A percentile compares a stretch with the other conserved stretches of the same genome.
These are phyloP conservation scores for Peronospora farinosa DNA, from an alignment of 352 stramenopile species.

Conservation along the genomic window DNA sequence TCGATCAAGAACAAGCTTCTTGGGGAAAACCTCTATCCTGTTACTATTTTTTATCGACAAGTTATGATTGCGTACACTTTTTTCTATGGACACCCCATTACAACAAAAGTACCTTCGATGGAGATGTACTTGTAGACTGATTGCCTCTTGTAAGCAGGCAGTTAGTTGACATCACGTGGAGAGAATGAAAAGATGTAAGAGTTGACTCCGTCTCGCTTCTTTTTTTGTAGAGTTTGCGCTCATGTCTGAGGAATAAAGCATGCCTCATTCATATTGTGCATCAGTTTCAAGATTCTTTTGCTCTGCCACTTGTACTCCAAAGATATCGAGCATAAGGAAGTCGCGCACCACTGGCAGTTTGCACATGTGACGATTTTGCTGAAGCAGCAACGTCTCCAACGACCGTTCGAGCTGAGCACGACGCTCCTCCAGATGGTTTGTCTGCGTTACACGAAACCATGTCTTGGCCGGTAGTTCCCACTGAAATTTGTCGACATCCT, in stretches of 20 bases:
- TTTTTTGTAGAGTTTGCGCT: no score
- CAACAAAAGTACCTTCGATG: no score
- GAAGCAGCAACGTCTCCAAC: slow-evolving; percentile 45
- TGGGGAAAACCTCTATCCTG: no score
- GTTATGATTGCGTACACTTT: no score
- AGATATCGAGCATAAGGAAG: slow-evolving; percentile 81
- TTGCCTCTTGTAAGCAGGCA: no score
- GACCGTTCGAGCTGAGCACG: slow-evolving; percentile 48
- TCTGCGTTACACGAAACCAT: slow-evolving; percentile 70
- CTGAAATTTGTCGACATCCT: slow-evolving; percentile 18
- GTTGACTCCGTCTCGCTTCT: no score
- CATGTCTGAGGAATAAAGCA: background rate
- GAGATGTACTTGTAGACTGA: no score
- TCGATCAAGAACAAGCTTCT: no score
- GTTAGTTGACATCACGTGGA: no score
- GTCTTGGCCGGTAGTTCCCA: slow-evolving; percentile 75
- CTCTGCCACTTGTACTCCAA: slow-evolving; percentile 60
- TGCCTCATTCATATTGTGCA: slow-evolving; percentile 17
- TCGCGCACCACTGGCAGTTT: slow-evolving; percentile 50
- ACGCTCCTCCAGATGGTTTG: slow-evolving; percentile 52
- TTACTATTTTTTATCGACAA: no score
- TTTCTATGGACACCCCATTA: no score
- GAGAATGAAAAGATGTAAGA: no score
- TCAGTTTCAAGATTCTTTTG: slow-evolving; percentile 35
- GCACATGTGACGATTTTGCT: slow-evolving; percentile 33